Evolutionary conservation across 1,284 basidiomycete genomes (phyloP).

Genomic region (Marasmius fiardii): DNA sequence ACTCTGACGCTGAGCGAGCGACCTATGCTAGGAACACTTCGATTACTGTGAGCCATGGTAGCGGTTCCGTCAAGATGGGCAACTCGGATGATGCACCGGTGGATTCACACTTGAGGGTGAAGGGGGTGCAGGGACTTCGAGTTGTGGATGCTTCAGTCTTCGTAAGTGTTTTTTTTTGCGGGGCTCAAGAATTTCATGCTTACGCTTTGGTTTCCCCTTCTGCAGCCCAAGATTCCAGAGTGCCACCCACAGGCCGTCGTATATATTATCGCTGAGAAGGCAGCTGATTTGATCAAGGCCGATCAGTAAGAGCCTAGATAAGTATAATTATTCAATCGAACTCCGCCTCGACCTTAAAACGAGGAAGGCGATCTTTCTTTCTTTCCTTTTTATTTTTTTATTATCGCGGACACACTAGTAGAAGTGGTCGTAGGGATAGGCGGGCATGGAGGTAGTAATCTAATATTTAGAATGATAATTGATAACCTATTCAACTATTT

Average conservation of each 20-base stretch:
- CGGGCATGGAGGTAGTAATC: too few species aligned
- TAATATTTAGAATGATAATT: too few species aligned
- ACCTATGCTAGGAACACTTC: constrained; percentile 13
- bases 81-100: constrained; percentile 13
- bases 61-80: constrained; percentile 15
- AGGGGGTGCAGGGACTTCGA: constrained; percentile 16
- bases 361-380: too few species aligned
- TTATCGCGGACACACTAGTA: too few species aligned
- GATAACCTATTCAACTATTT: too few species aligned
- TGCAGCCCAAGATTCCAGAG: not conserved
- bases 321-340: too few species aligned
- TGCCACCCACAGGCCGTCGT: not conserved
- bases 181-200: not conserved
- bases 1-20: constrained; percentile 12
- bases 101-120: constrained; percentile 17
- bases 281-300: not conserved
- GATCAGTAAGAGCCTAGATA: not conserved
- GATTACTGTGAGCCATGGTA: constrained; percentile 11
- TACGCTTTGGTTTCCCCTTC: not conserved
- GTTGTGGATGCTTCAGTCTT: constrained; percentile 19
- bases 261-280: not conserved
- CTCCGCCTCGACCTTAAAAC: too few species aligned
- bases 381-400: too few species aligned
- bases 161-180: constrained; percentile 8
- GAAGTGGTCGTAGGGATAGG: too few species aligned